Percentiles rank a stretch among this genome's conserved stretches.
Evolutionary conservation across 2,329 filamentous ascomycete species (phyloP).

Genomic region (Polychaeton citri): DNA sequence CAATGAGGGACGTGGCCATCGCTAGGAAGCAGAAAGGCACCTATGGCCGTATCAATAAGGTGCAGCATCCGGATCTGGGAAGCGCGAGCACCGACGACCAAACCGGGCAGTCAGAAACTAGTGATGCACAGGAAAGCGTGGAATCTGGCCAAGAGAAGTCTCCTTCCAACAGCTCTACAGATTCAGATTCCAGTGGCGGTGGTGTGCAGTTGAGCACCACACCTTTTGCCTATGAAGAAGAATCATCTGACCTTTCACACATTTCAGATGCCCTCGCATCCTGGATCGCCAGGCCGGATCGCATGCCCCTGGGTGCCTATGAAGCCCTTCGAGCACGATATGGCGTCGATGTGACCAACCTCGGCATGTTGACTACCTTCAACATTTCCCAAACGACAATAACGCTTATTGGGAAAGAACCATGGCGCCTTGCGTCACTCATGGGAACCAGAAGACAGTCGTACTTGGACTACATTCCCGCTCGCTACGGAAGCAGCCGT

Average conservation of each 20-base stretch:
- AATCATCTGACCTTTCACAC: not conserved
- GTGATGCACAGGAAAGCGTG: not conserved
- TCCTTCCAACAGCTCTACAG: not conserved
- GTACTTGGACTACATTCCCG: conserved; percentile 13
- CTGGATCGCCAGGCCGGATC: not conserved
- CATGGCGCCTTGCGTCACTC: conserved; percentile 5
- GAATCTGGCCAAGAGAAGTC: not conserved
- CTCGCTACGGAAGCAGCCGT: conserved; percentile 10
- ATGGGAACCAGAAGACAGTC: conserved; percentile 8
- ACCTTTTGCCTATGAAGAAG: not conserved
- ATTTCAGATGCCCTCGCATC: conserved; percentile 9
- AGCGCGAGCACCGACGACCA: conserved; percentile 3
- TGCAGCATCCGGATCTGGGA: conserved; percentile 16
- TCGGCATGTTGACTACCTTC: conserved; percentile 14
- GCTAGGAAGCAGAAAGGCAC: conserved; percentile 17
- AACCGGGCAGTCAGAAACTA: conserved; percentile 3
- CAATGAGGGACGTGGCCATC: conserved; percentile 25
- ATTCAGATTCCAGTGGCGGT: conserved; percentile 1
- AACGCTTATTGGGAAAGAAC: conserved; percentile 6
- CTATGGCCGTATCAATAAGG: conserved; percentile 20
- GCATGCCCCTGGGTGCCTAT: not conserved
- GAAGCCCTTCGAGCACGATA: conserved; percentile 4
- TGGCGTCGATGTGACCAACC: conserved; percentile 11
- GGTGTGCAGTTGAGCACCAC: not conserved
- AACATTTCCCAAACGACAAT: conserved; percentile 11